Percentiles rank a stretch among this genome's conserved stretches.
Conservation (phyloP, 257 asterid species). For the Rauvolfia tetraphylla region DNA sequence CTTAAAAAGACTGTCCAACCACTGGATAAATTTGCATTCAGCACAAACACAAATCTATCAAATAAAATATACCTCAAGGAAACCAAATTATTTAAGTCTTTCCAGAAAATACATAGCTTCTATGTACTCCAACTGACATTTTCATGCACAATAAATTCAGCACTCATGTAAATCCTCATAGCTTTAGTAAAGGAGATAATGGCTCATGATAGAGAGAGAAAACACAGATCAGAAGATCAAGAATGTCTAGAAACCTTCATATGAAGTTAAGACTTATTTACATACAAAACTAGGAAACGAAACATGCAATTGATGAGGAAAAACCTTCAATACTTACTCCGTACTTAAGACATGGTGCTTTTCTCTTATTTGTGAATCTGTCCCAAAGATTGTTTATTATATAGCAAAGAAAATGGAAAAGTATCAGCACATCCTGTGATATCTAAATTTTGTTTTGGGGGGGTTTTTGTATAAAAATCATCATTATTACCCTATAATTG, state of each 20-base stretch:
- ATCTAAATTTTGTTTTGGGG: too few species aligned
- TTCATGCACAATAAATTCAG: neutral
- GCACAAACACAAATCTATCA: neutral
- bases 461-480: neutral
- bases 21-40: neutral
- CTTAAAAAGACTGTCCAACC: neutral
- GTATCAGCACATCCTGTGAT: neutral
- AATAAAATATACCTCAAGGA: neutral
- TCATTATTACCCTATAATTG: neutral
- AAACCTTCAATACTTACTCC: too few species aligned
- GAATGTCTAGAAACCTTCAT: neutral
- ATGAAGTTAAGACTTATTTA: neutral
- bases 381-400: neutral
- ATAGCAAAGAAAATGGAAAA: neutral
- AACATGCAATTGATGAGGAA: neutral
- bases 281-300: neutral
- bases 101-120: too few species aligned
- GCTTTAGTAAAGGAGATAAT: neutral
- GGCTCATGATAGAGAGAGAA: neutral
- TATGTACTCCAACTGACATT: neutral
- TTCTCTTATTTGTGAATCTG: neutral
- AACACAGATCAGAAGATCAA: neutral
- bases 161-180: neutral
- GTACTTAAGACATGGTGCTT: neutral
- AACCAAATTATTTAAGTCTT: too few species aligned